Evolutionary conservation across 2,329 filamentous ascomycete species (phyloP).

Genomic region (Phoma herbarum): DNA sequence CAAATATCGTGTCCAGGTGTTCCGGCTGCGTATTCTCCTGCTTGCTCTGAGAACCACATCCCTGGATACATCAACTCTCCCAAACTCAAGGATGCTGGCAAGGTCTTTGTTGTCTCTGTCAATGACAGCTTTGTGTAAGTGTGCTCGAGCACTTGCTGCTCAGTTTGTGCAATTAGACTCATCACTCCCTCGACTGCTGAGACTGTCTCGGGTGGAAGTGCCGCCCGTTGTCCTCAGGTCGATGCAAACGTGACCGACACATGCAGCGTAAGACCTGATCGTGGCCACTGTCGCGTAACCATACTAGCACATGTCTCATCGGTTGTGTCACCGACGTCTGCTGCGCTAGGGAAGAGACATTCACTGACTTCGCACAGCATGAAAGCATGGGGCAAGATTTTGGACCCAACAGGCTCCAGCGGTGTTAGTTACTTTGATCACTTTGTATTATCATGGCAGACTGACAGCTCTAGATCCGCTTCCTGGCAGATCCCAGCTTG

Average conservation of each 20-base stretch:
- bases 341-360: background rate
- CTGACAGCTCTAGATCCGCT: conserved; percentile 73
- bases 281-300: conserved; percentile 16
- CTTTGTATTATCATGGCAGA: background rate
- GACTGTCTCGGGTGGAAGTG: conserved; percentile 26
- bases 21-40: conserved; percentile 60
- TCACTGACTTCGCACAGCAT: conserved; percentile 65
- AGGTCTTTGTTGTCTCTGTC: conserved; percentile 89
- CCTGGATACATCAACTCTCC: conserved; percentile 86
- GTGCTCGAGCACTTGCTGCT: conserved; percentile 6
- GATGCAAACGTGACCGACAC: conserved; percentile 26
- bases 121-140: conserved; percentile 95
- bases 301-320: conserved; percentile 19
- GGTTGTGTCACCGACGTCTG: conserved; percentile 7
- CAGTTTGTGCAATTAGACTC: conserved; percentile 5
- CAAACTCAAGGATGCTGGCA: conserved; percentile 78
- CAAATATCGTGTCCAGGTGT: conserved; percentile 39
- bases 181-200: conserved; percentile 19
- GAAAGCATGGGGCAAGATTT: conserved; percentile 83
- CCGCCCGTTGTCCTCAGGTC: conserved; percentile 15
- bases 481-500: conserved; percentile 82
- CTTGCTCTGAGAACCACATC: conserved; percentile 75
- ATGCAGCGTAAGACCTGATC: conserved; percentile 20
- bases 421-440: conserved; percentile 68
- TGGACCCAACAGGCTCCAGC: conserved; percentile 78